Evolutionary conservation across 2,329 filamentous ascomycete genomes (phyloP).

Genomic region (Cadophora malorum): DNA sequence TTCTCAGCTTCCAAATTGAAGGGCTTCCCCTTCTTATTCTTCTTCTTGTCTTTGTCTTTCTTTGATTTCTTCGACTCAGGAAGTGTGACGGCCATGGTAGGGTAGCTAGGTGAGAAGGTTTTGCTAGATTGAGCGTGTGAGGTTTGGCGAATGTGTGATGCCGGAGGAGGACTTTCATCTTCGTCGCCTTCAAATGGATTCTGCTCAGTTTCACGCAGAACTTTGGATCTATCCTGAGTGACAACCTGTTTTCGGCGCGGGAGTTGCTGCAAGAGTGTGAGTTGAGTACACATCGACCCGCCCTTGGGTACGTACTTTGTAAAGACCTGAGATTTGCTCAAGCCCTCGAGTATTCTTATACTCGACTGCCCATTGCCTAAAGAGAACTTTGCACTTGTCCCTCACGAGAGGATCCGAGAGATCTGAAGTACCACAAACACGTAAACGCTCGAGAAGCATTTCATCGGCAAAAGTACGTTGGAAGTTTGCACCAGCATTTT

Average conservation of each 20-base stretch:
- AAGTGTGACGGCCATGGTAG: constrained; percentile 18
- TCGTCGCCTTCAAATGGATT: constrained; percentile 72
- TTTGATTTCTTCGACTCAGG: constrained; percentile 46
- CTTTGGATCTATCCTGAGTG: constrained; percentile 80
- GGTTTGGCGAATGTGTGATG: constrained; percentile 33
- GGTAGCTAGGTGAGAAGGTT: constrained; percentile 27
- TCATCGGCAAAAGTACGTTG: constrained; percentile 90
- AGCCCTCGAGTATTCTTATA: constrained; percentile 85
- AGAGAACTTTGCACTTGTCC: constrained; percentile 86
- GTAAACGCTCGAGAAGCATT: constrained; percentile 86
- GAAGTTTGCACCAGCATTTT: constrained; percentile 89
- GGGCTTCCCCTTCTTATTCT: constrained; percentile 63
- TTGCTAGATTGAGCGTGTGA: constrained; percentile 35
- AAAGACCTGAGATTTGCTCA: constrained; percentile 78
- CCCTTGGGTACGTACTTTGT: constrained; percentile 54
- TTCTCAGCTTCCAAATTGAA: constrained; percentile 91
- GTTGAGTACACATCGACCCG: neutral
- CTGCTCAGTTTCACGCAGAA: constrained; percentile 78
- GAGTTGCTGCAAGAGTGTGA: constrained; percentile 56
- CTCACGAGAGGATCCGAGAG: constrained; percentile 86
- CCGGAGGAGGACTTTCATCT: constrained; percentile 43
- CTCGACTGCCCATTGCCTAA: constrained; percentile 82
- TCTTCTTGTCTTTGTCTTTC: constrained; percentile 52
- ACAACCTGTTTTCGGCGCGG: constrained; percentile 73
- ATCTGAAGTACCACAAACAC: constrained; percentile 84